Base-by-base conservation (phyloP, 306 rosid species). In the Spatholobus suberectus region DNA sequence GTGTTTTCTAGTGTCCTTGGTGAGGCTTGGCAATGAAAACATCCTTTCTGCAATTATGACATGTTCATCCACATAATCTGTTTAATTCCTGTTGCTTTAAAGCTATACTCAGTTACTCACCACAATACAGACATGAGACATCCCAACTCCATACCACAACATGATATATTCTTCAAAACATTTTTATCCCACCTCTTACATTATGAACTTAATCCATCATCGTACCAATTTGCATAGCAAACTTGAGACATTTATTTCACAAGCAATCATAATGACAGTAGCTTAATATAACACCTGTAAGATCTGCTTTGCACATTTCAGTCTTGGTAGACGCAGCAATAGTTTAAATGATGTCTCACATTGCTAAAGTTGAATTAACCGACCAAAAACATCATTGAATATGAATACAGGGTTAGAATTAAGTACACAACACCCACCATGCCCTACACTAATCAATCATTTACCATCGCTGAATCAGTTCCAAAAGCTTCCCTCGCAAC, bases 271-370 rank as follows among this genome's bases (percentile, higher is more conserved):
- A 18, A 51, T 7, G 37, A 58, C 23, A 59, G 70, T 23, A 26
- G 38, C 38, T 59, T 27, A 59, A 23, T 9, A 23, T 49, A 52
- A 38, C 55, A 26, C 49, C 70, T 6, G 59, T 34, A 61, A 55
- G 63, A 55, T 84, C n/a, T 54, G 20, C 47, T 66, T 38, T 65
- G 15, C 59, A 34, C 18, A 73, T 27, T 24, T 65, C 69, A 74
- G 21, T 51, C n/a, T 51, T 5, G 57, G 27, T 59, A 59, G 43
- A 43, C 9, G 17, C 37, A 26, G 41, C 57, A 51, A 10, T 20
- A 52, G 24, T 20, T 20, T 41, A 79, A 70, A 49, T 8, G 12
- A 59, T 15, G 43, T 29, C 55, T 32, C 67, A n/a, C 14, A 5
- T 8, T 40, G 32, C 12, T 59, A 67, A 29, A 71, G 32, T 2